These are phyloP conservation scores for Ustilago curta DNA, from an alignment of 1,284 basidiomycete genomes.

Conservation along the genomic window DNA sequence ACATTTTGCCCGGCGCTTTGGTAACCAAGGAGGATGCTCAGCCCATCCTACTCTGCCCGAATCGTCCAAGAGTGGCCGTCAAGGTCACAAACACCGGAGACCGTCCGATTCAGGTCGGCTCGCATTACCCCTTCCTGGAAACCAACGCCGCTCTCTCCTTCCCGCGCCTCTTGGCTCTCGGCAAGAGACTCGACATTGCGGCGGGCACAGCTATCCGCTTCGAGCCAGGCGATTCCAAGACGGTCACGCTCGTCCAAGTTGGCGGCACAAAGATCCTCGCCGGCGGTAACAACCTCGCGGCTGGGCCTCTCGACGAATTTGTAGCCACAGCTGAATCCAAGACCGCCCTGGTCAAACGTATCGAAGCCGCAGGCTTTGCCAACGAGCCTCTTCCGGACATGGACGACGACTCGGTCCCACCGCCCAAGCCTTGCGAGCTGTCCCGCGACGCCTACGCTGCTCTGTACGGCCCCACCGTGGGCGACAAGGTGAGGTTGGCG, in stretches of 20 bases:
- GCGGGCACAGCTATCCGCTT: conserved; percentile 96
- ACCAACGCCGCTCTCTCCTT: conserved; percentile 85
- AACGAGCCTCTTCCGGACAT: conserved; percentile 42
- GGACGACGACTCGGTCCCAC: conserved; percentile 15
- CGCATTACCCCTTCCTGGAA: conserved; percentile 86
- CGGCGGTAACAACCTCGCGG: conserved; percentile 79
- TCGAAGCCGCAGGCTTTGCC: conserved; percentile 49
- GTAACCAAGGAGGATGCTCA: conserved; percentile 50
- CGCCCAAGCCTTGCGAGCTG: conserved; percentile 46
- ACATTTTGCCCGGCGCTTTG: conserved; percentile 53
- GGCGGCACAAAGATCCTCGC: conserved; percentile 76
- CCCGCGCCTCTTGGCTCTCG: conserved; percentile 83
- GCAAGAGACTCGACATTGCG: conserved; percentile 88
- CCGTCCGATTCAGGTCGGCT: conserved; percentile 82
- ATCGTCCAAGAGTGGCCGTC: conserved; percentile 78
- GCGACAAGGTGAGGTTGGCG: conserved; percentile 87
- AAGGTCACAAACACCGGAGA: conserved; percentile 92
- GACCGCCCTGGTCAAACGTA: conserved; percentile 29
- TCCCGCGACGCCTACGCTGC: conserved; percentile 60
- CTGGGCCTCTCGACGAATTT: conserved; percentile 46
- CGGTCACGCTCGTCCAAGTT: conserved; percentile 84
- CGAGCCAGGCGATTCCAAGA: conserved; percentile 90
- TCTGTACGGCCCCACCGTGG: conserved; percentile 83
- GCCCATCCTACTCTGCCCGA: conserved; percentile 81
- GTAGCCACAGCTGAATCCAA: conserved; percentile 19